Conservation (phyloP, 108 stramenopile genomes). For the Cyclostephanos tholiformis region DNA sequence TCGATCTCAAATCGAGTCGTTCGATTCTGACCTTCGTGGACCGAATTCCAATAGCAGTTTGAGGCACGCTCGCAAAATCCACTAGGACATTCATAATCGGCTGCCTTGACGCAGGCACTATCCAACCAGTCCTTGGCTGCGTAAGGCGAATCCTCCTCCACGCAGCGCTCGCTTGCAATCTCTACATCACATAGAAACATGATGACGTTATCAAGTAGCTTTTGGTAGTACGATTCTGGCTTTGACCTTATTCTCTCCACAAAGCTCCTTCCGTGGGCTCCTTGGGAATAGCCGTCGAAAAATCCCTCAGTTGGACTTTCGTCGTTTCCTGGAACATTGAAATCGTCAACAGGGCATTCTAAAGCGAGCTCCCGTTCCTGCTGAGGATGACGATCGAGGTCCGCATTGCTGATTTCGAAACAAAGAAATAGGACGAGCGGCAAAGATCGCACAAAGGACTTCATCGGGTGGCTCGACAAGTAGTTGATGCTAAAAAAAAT, state of each 20-base stretch:
- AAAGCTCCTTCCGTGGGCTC: background rate
- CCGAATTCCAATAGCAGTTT: slow-evolving; percentile 54
- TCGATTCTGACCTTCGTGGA: slow-evolving; percentile 36
- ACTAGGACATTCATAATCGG: slow-evolving; percentile 30
- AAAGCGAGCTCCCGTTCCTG: slow-evolving; percentile 5
- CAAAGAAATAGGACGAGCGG: slow-evolving; percentile 6
- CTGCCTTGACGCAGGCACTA: slow-evolving; percentile 32
- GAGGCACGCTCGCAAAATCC: slow-evolving; percentile 51
- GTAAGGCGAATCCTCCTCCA: slow-evolving; percentile 27
- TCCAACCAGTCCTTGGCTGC: slow-evolving; percentile 47
- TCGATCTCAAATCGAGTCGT: slow-evolving; percentile 43
- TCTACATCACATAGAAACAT: slow-evolving; percentile 50
- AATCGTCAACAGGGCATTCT: slow-evolving; percentile 30
- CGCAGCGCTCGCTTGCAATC: slow-evolving; percentile 36
- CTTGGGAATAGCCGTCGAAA: slow-evolving; percentile 31
- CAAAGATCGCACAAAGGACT: background rate
- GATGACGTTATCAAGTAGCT: slow-evolving; percentile 39
- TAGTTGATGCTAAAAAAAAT: too few relatives aligned
- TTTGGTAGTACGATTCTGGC: slow-evolving; percentile 38
- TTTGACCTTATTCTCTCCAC: slow-evolving; percentile 30
- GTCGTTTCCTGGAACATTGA: slow-evolving; percentile 10
- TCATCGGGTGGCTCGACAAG: too few relatives aligned
- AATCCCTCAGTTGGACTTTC: slow-evolving; percentile 27
- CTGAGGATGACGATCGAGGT: background rate
- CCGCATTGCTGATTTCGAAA: slow-evolving; percentile 2